Evolutionary conservation across 768 basidiomycete species (phyloP).

Genomic region (Mycena alexandri): DNA sequence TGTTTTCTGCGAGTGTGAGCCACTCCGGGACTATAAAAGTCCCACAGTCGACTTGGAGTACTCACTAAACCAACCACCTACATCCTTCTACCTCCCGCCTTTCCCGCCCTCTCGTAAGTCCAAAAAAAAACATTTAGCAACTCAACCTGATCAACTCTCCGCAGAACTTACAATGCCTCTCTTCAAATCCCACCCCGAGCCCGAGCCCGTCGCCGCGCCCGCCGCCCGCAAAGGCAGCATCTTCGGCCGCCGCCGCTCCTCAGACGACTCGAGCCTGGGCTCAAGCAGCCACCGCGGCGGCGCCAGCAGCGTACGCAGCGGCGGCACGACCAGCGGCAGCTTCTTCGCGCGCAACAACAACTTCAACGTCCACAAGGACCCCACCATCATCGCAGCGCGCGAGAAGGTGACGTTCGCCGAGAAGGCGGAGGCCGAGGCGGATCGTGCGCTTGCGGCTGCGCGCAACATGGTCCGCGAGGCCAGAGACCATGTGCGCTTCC

Average conservation of each 20-base stretch:
- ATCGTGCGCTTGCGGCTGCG: constrained; percentile 50
- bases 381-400: constrained; percentile 52
- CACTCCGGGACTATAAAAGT: constrained; percentile 16
- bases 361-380: constrained; percentile 46
- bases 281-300: constrained; percentile 6
- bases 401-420: constrained; percentile 55
- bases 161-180: constrained; percentile 38
- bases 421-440: constrained; percentile 51
- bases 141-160: background rate
- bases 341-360: constrained; percentile 34
- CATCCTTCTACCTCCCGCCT: background rate
- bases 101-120: background rate
- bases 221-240: constrained; percentile 41
- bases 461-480: constrained; percentile 51
- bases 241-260: constrained; percentile 41
- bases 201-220: constrained; percentile 22
- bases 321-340: constrained; percentile 22
- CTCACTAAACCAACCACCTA: background rate
- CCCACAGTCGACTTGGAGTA: background rate
- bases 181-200: constrained; percentile 40
- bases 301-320: constrained; percentile 26
- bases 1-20: constrained; percentile 2
- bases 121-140: background rate
- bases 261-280: constrained; percentile 35
- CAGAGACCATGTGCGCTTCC: constrained; percentile 51